These are phyloP conservation scores for Nyctanthes arbortristis DNA, from an alignment of 257 asterid species.

Conservation along the genomic window DNA sequence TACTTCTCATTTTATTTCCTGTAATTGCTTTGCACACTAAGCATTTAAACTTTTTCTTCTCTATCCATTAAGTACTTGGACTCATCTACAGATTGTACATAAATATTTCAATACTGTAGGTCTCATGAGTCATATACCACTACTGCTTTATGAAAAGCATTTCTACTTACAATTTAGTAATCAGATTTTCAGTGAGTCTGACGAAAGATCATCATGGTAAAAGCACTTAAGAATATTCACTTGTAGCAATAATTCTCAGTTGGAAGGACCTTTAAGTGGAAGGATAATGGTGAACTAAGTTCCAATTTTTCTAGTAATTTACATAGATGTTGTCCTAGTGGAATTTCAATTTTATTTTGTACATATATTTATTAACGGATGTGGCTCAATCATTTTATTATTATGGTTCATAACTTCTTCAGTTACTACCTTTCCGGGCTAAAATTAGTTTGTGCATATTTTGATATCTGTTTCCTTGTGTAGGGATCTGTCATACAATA, in stretches of 20 bases:
- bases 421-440: neutral
- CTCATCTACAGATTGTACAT: neutral
- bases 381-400: neutral
- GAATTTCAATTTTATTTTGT: neutral
- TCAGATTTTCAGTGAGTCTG: neutral
- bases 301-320: too few species aligned
- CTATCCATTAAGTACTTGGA: neutral
- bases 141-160: neutral
- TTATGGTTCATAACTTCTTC: neutral
- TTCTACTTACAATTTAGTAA: neutral
- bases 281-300: too few species aligned
- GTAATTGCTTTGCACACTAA: neutral
- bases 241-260: too few species aligned
- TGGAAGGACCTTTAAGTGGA: too few species aligned
- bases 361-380: neutral
- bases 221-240: too few species aligned
- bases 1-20: neutral
- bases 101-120: too few species aligned
- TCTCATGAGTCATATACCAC: neutral
- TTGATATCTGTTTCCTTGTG: conserved; percentile 11
- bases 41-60: neutral
- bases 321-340: neutral
- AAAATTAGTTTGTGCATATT: neutral
- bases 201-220: neutral
- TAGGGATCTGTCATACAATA: conserved; percentile 90